phyloP scores from a whole-genome alignment of 1,139 yeast genomes.

The Lodderomyces pseudojiufengensis region DNA sequence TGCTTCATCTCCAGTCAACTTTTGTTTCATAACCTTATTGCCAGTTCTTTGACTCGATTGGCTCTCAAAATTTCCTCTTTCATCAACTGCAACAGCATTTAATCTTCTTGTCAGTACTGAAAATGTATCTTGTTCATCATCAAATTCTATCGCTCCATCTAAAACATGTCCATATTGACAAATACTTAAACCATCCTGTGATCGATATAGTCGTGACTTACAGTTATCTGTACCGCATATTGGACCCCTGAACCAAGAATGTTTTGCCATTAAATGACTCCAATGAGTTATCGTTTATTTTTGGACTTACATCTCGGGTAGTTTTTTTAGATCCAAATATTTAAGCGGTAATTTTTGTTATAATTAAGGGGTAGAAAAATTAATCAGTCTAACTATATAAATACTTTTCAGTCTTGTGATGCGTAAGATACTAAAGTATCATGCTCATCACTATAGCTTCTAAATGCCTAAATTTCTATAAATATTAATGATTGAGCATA shows the following conservation, averaged over 20 bases:
- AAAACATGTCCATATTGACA: slow-evolving; percentile 90
- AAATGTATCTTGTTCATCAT: slow-evolving; percentile 65
- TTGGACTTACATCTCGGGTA: too few relatives aligned
- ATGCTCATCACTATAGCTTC: too few relatives aligned
- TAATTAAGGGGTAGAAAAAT: not conserved
- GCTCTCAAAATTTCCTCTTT: slow-evolving; percentile 17
- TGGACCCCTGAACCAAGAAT: slow-evolving; percentile 63
- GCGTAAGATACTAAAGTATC: too few relatives aligned
- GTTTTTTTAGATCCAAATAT: too few relatives aligned
- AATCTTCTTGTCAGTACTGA: slow-evolving; percentile 50
- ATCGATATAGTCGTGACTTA: slow-evolving; percentile 68
- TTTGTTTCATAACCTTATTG: slow-evolving; percentile 10
- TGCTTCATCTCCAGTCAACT: slow-evolving; percentile 54
- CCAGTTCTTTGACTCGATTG: slow-evolving; percentile 9
- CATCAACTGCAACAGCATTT: slow-evolving; percentile 31
- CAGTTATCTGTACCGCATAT: slow-evolving; percentile 90
- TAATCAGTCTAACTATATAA: not conserved
- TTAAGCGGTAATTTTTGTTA: not conserved
- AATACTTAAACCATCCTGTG: slow-evolving; percentile 69
- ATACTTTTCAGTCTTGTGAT: too few relatives aligned
- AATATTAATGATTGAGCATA: slow-evolving; percentile 12
- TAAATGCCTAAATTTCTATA: too few relatives aligned
- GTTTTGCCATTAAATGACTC: slow-evolving; percentile 24
- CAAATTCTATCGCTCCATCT: slow-evolving; percentile 74
- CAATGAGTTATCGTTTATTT: too few relatives aligned